Conservation (phyloP, 2,329 filamentous ascomycete genomes). For the Apiospora hydei region DNA sequence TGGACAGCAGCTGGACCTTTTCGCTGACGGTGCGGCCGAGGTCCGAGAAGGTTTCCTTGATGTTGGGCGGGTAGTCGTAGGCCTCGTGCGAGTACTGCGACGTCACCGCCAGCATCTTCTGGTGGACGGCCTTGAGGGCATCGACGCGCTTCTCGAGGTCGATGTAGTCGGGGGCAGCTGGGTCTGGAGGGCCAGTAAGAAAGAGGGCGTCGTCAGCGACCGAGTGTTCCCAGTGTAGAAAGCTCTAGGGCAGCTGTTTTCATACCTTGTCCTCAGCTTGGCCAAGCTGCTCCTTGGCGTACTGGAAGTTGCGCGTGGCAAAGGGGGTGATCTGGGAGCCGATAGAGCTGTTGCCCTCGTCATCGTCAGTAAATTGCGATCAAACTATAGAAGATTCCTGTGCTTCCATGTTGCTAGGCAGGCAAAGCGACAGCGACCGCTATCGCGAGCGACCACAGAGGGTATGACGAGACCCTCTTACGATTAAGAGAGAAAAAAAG, state of each 20-base stretch:
- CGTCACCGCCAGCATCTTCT: conserved; percentile 97
- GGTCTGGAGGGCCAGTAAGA: conserved; percentile 64
- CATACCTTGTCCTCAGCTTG: conserved; percentile 90
- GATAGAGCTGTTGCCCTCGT: conserved; percentile 51
- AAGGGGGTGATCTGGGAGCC: conserved; percentile 91
- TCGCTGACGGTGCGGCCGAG: conserved; percentile 94
- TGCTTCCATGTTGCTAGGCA: not conserved
- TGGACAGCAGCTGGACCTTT: conserved; percentile 90
- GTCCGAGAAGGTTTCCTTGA: conserved; percentile 97
- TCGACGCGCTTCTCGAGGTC: conserved; percentile 99
- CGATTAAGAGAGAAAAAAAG: not conserved
- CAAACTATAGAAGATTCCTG: conserved; percentile 55
- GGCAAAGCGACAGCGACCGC: conserved; percentile 5
- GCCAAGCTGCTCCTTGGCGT: conserved; percentile 96
- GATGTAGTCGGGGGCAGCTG: conserved; percentile 96
- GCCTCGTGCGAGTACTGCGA: conserved; percentile 92
- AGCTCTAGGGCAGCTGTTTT: conserved; percentile 26
- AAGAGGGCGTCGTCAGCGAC: conserved; percentile 15
- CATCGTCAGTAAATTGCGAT: conserved; percentile 16
- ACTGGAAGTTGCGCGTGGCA: conserved; percentile 92
- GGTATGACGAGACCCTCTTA: conserved; percentile 23
- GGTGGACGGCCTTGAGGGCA: conserved; percentile 94
- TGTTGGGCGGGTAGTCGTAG: conserved; percentile 95
- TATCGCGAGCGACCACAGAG: conserved; percentile 27
- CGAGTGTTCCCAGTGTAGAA: not conserved